A percentile compares a stretch with the other conserved stretches of the same genome.
Evolutionary conservation across 2,329 filamentous ascomycete species (phyloP).

Genomic region (Pseudogymnoascus sp.): DNA sequence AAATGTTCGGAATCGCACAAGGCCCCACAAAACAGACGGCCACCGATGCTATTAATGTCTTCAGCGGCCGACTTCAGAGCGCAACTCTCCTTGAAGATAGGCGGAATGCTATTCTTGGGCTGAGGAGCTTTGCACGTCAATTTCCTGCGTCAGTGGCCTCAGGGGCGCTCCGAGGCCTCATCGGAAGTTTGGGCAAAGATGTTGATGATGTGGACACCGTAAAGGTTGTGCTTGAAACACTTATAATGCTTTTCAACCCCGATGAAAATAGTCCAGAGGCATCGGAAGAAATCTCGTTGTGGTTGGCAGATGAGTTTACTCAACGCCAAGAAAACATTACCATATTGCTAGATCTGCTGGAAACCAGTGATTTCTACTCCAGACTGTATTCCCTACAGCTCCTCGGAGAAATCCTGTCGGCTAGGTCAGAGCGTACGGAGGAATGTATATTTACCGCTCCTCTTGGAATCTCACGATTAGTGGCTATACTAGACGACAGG

Average conservation of each 20-base stretch:
- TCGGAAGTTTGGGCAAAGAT: slow-evolving; percentile 77
- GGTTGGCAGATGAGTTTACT: slow-evolving; percentile 96
- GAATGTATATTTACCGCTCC: slow-evolving; percentile 89
- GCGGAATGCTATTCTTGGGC: slow-evolving; percentile 80
- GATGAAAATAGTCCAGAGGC: slow-evolving; percentile 73
- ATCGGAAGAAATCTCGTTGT: slow-evolving; percentile 89
- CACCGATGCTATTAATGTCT: slow-evolving; percentile 82
- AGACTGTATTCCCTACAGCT: slow-evolving; percentile 86
- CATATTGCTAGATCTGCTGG: slow-evolving; percentile 78
- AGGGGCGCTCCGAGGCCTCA: slow-evolving; percentile 79
- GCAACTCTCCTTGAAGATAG: slow-evolving; percentile 91
- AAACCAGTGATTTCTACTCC: slow-evolving; percentile 79
- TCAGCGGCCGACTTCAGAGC: slow-evolving; percentile 79
- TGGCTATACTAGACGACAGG: slow-evolving; percentile 72
- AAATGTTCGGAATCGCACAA: slow-evolving; percentile 56
- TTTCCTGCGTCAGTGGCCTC: slow-evolving; percentile 94
- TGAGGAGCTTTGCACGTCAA: slow-evolving; percentile 92
- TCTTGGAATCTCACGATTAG: slow-evolving; percentile 77
- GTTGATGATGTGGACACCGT: slow-evolving; percentile 92
- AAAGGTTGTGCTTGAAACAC: slow-evolving; percentile 87
- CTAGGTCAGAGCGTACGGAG: slow-evolving; percentile 83
- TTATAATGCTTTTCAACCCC: slow-evolving; percentile 80
- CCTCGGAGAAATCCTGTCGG: slow-evolving; percentile 73
- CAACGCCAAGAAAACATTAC: slow-evolving; percentile 96
- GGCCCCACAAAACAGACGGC: slow-evolving; percentile 94